phyloP scores from a whole-genome alignment of 2,329 filamentous ascomycete species.

The Cytospora schulzeri region DNA sequence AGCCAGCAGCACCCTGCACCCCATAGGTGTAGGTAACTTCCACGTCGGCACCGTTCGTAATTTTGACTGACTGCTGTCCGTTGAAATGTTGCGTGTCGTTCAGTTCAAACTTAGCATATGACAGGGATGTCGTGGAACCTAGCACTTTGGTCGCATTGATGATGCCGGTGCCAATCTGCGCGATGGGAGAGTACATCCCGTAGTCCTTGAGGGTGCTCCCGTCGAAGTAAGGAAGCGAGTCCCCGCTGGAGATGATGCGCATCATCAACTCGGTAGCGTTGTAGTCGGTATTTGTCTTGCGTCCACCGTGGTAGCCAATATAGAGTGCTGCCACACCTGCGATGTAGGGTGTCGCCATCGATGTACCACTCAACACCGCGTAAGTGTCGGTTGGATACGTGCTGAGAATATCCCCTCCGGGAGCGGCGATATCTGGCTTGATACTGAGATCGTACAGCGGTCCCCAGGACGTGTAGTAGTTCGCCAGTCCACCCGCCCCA shows the following conservation, averaged over 20 bases:
- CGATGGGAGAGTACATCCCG: conserved; percentile 40
- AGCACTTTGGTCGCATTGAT: conserved; percentile 50
- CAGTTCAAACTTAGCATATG: conserved; percentile 45
- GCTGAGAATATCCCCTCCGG: conserved; percentile 45
- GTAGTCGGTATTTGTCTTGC: conserved; percentile 15
- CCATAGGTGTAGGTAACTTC: conserved; percentile 20
- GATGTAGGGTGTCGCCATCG: conserved; percentile 49
- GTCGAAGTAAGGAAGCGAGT: conserved; percentile 15
- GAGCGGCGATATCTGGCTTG: conserved; percentile 43
- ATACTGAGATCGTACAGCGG: conserved; percentile 43
- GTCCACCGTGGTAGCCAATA: conserved; percentile 28
- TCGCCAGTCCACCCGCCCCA: conserved; percentile 37
- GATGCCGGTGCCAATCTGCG: conserved; percentile 50
- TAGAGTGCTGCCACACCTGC: conserved; percentile 42
- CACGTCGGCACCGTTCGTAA: conserved; percentile 21
- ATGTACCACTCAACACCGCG: conserved; percentile 47
- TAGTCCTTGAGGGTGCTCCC: conserved; percentile 19
- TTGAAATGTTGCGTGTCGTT: conserved; percentile 51
- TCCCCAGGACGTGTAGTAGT: conserved; percentile 43
- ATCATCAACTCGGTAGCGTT: conserved; percentile 17
- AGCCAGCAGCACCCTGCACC: conserved; percentile 20
- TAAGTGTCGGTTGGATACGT: conserved; percentile 42
- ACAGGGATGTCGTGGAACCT: conserved; percentile 44
- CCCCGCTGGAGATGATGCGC: conserved; percentile 14
- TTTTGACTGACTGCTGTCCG: conserved; percentile 18